A percentile compares a stretch with the other conserved stretches of the same genome.
phyloP scores from a whole-genome alignment of 108 stramenopile species.

The Fistulifera pelliculosa region DNA sequence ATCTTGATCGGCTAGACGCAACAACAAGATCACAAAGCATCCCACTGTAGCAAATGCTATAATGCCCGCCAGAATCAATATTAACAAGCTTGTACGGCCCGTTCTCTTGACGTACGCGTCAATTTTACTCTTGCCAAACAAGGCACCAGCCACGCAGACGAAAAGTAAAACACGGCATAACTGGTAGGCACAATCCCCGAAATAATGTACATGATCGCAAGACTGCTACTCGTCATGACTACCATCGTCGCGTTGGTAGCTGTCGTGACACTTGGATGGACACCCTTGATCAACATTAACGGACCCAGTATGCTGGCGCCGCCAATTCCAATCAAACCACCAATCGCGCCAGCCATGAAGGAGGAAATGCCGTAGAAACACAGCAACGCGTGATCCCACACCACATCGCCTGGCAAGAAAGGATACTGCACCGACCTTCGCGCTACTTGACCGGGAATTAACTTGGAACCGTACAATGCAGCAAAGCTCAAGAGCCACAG shows the following conservation, averaged over 20 bases:
- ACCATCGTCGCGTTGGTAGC: conserved; percentile 70
- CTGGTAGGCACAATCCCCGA: conserved; percentile 51
- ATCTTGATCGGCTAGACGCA: conserved; percentile 21
- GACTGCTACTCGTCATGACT: conserved; percentile 58
- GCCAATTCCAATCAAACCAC: conserved; percentile 68
- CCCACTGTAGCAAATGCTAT: conserved; percentile 54
- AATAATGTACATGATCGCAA: conserved; percentile 58
- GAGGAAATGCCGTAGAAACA: conserved; percentile 43
- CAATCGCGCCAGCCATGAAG: conserved; percentile 59
- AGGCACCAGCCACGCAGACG: conserved; percentile 49
- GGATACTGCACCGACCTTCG: conserved; percentile 38
- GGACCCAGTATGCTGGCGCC: conserved; percentile 75
- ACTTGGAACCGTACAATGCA: conserved; percentile 32
- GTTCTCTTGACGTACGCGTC: conserved; percentile 58
- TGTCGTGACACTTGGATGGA: conserved; percentile 56
- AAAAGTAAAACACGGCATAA: conserved; percentile 58
- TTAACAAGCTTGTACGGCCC: conserved; percentile 42
- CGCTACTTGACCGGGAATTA: conserved; percentile 27
- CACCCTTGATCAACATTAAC: conserved; percentile 61
- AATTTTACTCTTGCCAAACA: conserved; percentile 52
- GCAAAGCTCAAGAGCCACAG: conserved; percentile 53
- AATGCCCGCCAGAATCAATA: conserved; percentile 46
- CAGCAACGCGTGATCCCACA: conserved; percentile 42
- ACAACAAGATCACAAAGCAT: conserved; percentile 47
- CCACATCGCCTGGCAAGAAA: conserved; percentile 32